Conservation (phyloP, 2,329 filamentous ascomycete species). For the Xylariaceae sp. region DNA sequence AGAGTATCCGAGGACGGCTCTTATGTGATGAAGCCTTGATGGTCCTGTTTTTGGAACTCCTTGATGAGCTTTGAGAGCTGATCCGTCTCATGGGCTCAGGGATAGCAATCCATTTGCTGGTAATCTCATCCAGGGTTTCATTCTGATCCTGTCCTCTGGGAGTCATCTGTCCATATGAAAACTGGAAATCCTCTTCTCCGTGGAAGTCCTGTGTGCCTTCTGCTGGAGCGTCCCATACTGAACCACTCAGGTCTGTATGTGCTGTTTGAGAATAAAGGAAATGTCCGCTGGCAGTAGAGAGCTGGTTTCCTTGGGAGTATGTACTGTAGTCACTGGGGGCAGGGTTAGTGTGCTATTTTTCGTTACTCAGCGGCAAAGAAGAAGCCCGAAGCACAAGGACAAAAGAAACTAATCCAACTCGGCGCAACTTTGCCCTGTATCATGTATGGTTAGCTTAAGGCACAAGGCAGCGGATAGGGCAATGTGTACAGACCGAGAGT, state of each 20-base stretch:
- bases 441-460: conserved; percentile 34
- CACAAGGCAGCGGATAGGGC: conserved; percentile 18
- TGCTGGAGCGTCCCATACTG: conserved; percentile 53
- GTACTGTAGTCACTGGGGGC: conserved; percentile 53
- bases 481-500: conserved; percentile 39
- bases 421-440: conserved; percentile 56
- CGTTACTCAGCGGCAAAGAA: conserved; percentile 35
- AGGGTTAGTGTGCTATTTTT: conserved; percentile 55
- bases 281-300: conserved; percentile 47
- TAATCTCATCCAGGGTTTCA: conserved; percentile 45
- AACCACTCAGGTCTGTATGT: conserved; percentile 53
- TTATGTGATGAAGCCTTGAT: conserved; percentile 42
- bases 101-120: conserved; percentile 45
- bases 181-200: conserved; percentile 55
- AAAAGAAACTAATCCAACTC: conserved; percentile 36
- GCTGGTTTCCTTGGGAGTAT: conserved; percentile 48
- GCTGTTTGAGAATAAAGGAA: conserved; percentile 59
- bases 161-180: conserved; percentile 52
- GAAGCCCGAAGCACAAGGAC: conserved; percentile 32
- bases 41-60: conserved; percentile 44
- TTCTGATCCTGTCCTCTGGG: conserved; percentile 47
- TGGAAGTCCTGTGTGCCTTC: conserved; percentile 59
- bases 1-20: conserved; percentile 42
- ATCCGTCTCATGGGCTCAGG: conserved; percentile 45
- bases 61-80: conserved; percentile 42